phyloP scores from a whole-genome alignment of 257 asterid genomes.

The Salvia hispanica region DNA sequence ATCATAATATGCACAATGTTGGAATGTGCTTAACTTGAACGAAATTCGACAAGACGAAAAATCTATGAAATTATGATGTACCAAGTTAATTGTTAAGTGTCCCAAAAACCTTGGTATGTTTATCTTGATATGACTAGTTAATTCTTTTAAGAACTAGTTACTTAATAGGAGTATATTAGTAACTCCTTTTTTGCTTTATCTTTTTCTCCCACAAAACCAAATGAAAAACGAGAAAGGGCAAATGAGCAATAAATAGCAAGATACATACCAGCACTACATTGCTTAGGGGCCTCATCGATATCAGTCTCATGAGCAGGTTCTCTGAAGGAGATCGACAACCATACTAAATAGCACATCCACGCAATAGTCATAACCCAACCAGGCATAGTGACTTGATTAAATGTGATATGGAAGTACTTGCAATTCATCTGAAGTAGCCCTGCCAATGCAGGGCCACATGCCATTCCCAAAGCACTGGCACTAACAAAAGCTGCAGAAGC shows the following conservation, averaged over 20 bases:
- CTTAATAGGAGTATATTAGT: neutral
- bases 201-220: conserved; percentile 11
- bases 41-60: neutral
- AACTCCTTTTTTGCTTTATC: neutral
- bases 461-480: conserved; percentile 99
- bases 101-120: neutral
- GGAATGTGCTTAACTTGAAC: too few species aligned
- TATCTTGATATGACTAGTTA: conserved; percentile 13
- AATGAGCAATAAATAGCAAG: neutral
- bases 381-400: conserved; percentile 84
- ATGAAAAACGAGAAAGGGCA: neutral
- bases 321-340: conserved; percentile 84
- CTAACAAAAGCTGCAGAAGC: conserved; percentile 99
- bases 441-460: conserved; percentile 98
- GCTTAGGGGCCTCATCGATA: conserved; percentile 40
- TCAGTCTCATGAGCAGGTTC: conserved; percentile 71
- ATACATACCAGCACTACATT: conserved; percentile 58
- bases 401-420: conserved; percentile 64
- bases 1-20: too few species aligned
- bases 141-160: neutral
- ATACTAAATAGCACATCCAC: conserved; percentile 72
- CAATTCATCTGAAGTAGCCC: conserved; percentile 82
- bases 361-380: conserved; percentile 97
- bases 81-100: neutral
- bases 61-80: neutral